Percentiles rank a stretch among this genome's conserved stretches.
Evolutionary conservation across 345 rosid genomes (phyloP).

Genomic region (Arabis hirsuta): DNA sequence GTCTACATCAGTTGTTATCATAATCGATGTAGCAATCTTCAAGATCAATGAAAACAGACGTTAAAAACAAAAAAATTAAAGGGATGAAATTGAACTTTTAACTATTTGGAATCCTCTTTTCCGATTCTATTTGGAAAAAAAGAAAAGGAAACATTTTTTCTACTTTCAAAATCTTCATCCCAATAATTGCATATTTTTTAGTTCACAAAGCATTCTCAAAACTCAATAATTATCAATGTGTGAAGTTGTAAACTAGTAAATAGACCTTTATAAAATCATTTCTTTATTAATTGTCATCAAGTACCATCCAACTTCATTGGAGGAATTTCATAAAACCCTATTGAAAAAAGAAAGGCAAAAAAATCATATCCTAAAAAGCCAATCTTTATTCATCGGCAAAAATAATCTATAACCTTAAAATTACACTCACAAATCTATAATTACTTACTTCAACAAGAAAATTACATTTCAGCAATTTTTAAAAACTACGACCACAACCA

Average conservation of each 20-base stretch:
- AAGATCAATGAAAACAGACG: too few species aligned
- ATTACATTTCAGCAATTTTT: constrained; percentile 19
- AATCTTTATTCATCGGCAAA: constrained; percentile 20
- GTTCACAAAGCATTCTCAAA: background rate
- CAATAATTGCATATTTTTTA: background rate
- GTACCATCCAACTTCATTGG: constrained; percentile 11
- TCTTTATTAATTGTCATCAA: constrained; percentile 21
- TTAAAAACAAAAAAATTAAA: too few species aligned
- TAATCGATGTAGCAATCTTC: too few species aligned
- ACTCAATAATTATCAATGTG: background rate
- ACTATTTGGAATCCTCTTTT: background rate
- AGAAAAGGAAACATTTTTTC: too few species aligned
- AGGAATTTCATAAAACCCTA: background rate
- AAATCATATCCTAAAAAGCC: constrained; percentile 21
- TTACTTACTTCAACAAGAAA: background rate
- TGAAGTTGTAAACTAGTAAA: background rate
- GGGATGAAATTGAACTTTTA: background rate
- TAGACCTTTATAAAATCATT: background rate
- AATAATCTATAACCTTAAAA: constrained; percentile 2
- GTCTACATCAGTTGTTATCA: too few species aligned
- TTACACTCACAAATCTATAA: background rate
- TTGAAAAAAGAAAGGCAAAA: constrained; percentile 4
- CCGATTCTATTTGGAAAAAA: background rate
- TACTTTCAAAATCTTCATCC: background rate
- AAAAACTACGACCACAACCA: constrained; percentile 45